A percentile compares a stretch with the other conserved stretches of the same genome.
These are phyloP conservation scores for Fusarium neocosmosporiellum DNA, from an alignment of 2,329 filamentous ascomycete genomes.

Conservation along the genomic window DNA sequence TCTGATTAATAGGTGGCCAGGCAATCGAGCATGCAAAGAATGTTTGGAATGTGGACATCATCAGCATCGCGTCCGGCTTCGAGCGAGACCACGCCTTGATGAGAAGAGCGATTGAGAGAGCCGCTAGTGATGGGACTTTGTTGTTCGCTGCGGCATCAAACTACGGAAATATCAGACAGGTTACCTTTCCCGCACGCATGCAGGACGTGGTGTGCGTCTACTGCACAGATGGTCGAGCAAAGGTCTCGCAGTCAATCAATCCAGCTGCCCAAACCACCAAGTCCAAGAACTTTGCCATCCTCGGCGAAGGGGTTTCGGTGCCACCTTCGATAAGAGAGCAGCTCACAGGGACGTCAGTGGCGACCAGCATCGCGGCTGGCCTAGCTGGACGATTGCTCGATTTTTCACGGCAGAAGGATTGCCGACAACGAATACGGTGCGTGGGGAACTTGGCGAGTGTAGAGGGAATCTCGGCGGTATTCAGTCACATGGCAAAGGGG, in stretches of 20 bases:
- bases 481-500: constrained; percentile 12
- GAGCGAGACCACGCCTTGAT: not conserved
- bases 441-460: not conserved
- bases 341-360: constrained; percentile 8
- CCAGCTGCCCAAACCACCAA: constrained; percentile 2
- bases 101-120: constrained; percentile 8
- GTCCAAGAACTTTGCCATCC: constrained; percentile 20
- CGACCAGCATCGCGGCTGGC: constrained; percentile 11
- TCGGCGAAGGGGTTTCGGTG: constrained; percentile 7
- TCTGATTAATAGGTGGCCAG: not conserved
- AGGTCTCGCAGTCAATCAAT: constrained; percentile 13
- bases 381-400: constrained; percentile 13
- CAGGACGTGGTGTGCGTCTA: constrained; percentile 18
- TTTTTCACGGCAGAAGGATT: constrained; percentile 15
- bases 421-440: not conserved
- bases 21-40: constrained; percentile 7
- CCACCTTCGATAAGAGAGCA: not conserved
- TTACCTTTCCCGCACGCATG: constrained; percentile 17
- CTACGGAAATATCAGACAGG: constrained; percentile 15
- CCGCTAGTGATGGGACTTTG: not conserved
- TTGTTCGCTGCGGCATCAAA: constrained; percentile 20
- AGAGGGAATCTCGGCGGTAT: constrained; percentile 8
- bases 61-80: constrained; percentile 18
- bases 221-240: constrained; percentile 9
- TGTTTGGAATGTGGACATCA: constrained; percentile 15